Evolutionary conservation across 352 stramenopile genomes (phyloP), one percentile per base, ranked within the genome.

Genomic region (Pilasporangium apinafurcum): DNA sequence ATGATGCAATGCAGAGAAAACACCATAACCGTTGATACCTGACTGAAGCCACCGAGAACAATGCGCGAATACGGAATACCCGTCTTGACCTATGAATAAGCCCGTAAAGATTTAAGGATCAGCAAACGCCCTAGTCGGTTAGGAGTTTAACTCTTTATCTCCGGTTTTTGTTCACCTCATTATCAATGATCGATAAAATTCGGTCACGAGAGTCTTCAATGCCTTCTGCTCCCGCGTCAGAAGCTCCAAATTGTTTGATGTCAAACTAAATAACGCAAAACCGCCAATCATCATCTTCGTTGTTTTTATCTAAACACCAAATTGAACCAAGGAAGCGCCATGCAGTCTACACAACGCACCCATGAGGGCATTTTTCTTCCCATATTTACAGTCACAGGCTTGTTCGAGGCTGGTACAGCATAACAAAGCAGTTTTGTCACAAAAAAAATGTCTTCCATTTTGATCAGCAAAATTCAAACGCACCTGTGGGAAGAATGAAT

Each of bases 301-400:
- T n/a, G n/a, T n/a, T n/a, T n/a, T n/a, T n/a, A n/a, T n/a, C n/a
- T n/a, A n/a, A n/a, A n/a, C n/a, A n/a, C n/a, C n/a, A n/a, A n/a
- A n/a, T n/a, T n/a, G n/a, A n/a, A n/a, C n/a, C n/a, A n/a, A n/a
- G n/a, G n/a, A n/a, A n/a, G n/a, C n/a, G n/a, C n/a, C n/a, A n/a
- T n/a, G n/a, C n/a, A n/a, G n/a, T n/a, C n/a, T n/a, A n/a, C 18
- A 29, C 18, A 17, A 59, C 63, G 35, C 38, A 85, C 72, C 91
- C 95, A 98, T 2, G 81, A 79, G 2, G 89, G 85, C 89, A 98
- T 98, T 3, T 62, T 51, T 72, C 96, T 95, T 33, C 94, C 92
- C 67, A 91, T 93, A 53, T 98, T 98, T 53, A 98, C 76, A 12
- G 92, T 96, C 31, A 98, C 94, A 2, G 92, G 92, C 69, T 88